Conservation (phyloP, 257 asterid genomes). For the Solanum lignicaule region DNA sequence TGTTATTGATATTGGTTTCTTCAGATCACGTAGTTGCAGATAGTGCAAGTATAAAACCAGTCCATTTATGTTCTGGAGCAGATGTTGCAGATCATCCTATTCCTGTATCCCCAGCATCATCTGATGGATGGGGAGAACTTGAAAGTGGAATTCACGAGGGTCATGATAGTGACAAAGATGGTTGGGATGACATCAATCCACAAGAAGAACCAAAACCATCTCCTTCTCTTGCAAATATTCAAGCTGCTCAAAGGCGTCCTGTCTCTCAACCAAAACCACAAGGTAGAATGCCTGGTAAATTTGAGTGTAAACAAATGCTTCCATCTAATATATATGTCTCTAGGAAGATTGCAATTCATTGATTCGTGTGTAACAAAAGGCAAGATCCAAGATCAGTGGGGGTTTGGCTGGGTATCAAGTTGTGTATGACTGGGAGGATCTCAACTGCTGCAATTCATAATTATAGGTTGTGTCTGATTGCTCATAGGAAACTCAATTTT, state of each 20-base stretch:
- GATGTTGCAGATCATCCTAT: constrained; percentile 41
- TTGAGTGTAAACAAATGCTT: neutral
- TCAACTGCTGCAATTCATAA: neutral
- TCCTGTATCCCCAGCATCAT: constrained; percentile 65
- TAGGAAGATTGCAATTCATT: neutral
- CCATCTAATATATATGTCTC: neutral
- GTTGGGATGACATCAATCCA: constrained; percentile 97
- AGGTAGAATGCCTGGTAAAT: constrained; percentile 26
- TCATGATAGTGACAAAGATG: constrained; percentile 48
- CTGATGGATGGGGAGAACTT: constrained; percentile 96
- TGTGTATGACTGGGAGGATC: neutral
- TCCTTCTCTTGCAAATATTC: constrained; percentile 72
- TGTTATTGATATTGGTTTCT: constrained; percentile 15
- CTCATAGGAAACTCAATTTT: neutral
- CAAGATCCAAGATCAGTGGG: neutral
- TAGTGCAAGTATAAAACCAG: constrained; percentile 33
- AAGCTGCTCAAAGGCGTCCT: constrained; percentile 87
- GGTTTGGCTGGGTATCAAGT: neutral
- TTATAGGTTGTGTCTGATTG: neutral
- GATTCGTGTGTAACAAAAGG: neutral
- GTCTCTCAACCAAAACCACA: constrained; percentile 59
- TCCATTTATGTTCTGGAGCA: constrained; percentile 35
- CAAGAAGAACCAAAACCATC: constrained; percentile 68
- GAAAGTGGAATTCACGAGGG: constrained; percentile 65
- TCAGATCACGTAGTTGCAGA: constrained; percentile 33